phyloP scores from a whole-genome alignment of 2,329 filamentous ascomycete genomes.

The Fusarium duplospermum region DNA sequence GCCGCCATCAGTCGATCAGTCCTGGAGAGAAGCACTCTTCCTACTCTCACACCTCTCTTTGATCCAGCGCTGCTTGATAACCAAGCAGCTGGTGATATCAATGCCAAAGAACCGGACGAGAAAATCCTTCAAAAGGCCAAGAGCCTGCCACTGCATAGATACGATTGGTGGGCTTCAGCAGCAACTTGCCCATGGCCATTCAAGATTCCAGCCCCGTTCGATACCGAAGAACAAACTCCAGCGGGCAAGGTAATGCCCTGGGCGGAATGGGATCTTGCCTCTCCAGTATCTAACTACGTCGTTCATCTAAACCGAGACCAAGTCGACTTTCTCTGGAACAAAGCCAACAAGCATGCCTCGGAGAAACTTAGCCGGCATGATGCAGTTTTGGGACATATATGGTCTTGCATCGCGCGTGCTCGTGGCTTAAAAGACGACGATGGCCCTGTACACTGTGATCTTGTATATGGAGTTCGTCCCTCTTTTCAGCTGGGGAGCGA shows the following conservation, averaged over 20 bases:
- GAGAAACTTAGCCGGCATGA: slow-evolving; percentile 38
- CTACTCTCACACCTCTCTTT: neutral
- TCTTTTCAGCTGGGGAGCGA: slow-evolving; percentile 15
- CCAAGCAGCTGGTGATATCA: slow-evolving; percentile 31
- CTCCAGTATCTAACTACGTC: slow-evolving; percentile 37
- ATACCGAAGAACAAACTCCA: neutral
- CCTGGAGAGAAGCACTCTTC: accelerated
- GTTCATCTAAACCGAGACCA: slow-evolving; percentile 35
- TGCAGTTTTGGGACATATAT: slow-evolving; percentile 40
- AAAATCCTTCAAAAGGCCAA: slow-evolving; percentile 6
- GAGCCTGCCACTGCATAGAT: slow-evolving; percentile 37
- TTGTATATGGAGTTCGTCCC: slow-evolving; percentile 33
- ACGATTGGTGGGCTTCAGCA: slow-evolving; percentile 40
- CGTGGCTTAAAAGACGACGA: slow-evolving; percentile 12
- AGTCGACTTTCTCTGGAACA: slow-evolving; percentile 16
- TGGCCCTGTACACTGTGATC: slow-evolving; percentile 34
- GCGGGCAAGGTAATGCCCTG: slow-evolving; percentile 37
- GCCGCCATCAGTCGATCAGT: slow-evolving; percentile 11
- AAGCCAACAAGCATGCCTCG: neutral
- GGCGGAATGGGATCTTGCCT: slow-evolving; percentile 36
- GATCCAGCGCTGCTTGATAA: slow-evolving; percentile 30
- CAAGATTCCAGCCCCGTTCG: slow-evolving; percentile 9
- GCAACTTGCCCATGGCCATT: slow-evolving; percentile 27
- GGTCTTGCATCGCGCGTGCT: slow-evolving; percentile 43
- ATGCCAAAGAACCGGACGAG: slow-evolving; percentile 14